These are phyloP conservation scores for Flaveria floridana DNA, from an alignment of 140 eudicot genomes.

Conservation along the genomic window DNA sequence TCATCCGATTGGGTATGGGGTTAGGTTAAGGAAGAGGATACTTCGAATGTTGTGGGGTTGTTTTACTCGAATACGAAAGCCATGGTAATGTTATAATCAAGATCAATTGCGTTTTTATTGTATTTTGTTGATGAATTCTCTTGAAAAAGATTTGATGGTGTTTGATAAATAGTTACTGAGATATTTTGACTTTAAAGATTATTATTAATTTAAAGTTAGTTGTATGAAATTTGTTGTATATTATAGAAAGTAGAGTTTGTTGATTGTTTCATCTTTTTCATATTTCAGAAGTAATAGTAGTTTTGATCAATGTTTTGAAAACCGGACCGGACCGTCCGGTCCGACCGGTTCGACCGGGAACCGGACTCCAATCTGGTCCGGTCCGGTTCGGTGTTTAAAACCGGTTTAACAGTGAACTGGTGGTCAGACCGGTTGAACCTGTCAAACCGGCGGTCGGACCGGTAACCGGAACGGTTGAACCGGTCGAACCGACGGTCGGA, in stretches of 20 bases:
- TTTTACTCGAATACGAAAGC: conserved; percentile 53
- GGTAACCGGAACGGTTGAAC: too few relatives aligned
- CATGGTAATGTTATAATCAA: conserved; percentile 30
- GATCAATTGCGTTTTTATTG: conserved; percentile 3
- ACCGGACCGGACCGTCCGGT: too few relatives aligned
- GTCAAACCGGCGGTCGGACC: too few relatives aligned
- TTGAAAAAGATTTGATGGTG: not conserved
- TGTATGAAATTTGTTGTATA: not conserved
- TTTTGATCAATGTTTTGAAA: too few relatives aligned
- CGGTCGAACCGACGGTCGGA: too few relatives aligned
- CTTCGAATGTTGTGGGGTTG: conserved; percentile 40
- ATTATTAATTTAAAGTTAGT: not conserved
- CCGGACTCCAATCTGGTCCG: too few relatives aligned
- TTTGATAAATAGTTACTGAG: not conserved
- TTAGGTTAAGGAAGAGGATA: conserved; percentile 46
- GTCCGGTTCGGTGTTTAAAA: too few relatives aligned
- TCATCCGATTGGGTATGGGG: conserved; percentile 40
- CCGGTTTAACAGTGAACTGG: too few relatives aligned
- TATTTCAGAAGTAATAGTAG: not conserved
- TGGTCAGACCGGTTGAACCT: too few relatives aligned
- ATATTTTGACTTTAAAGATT: not conserved
- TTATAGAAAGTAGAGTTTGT: not conserved
- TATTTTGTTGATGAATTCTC: not conserved
- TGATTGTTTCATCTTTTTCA: not conserved
- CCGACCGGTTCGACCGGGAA: too few relatives aligned